A percentile compares a stretch with the other conserved stretches of the same genome.
Evolutionary conservation across 225 moss, liverwort and hornwort genomes (phyloP).

Genomic region (Neckera pumila): DNA sequence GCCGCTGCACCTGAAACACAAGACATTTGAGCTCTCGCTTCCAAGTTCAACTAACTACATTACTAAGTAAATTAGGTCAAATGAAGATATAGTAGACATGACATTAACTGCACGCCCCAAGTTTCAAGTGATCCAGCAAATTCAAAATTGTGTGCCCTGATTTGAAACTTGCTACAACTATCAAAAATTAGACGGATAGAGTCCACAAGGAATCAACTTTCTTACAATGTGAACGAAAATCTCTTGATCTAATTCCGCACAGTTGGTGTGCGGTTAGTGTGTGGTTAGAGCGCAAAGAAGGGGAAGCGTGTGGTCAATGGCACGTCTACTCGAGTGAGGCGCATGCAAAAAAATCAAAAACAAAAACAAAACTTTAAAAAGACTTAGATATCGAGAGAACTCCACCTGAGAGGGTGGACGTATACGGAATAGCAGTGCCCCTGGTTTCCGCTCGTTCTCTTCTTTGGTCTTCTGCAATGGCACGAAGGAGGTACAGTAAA

Average conservation of each 20-base stretch:
- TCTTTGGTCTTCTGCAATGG: slow-evolving; percentile 80
- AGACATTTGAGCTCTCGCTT: not conserved
- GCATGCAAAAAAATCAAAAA: not conserved
- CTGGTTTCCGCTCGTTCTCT: slow-evolving; percentile 77
- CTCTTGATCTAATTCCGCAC: not conserved
- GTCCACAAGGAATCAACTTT: not conserved
- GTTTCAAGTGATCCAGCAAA: not conserved
- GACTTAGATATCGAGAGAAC: not conserved
- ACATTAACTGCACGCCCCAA: not conserved
- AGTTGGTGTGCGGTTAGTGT: not conserved
- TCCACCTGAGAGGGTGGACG: slow-evolving; percentile 67
- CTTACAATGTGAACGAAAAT: not conserved
- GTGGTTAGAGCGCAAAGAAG: not conserved
- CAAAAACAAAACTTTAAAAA: not conserved
- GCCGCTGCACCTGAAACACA: slow-evolving; percentile 47
- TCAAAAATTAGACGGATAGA: not conserved
- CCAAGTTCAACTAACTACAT: not conserved
- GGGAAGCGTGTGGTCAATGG: not conserved
- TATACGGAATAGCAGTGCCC: slow-evolving; percentile 67
- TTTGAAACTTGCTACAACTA: not conserved
- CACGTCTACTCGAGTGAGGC: not conserved
- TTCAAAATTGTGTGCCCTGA: not conserved
- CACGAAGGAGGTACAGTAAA: slow-evolving; percentile 72
- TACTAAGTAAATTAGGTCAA: not conserved
- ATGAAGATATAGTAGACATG: not conserved